A percentile compares a stretch with the other conserved stretches of the same genome.
Evolutionary conservation across 495 filamentous ascomycete species (phyloP).

Genomic region (Trichoderma orchidacearum): DNA sequence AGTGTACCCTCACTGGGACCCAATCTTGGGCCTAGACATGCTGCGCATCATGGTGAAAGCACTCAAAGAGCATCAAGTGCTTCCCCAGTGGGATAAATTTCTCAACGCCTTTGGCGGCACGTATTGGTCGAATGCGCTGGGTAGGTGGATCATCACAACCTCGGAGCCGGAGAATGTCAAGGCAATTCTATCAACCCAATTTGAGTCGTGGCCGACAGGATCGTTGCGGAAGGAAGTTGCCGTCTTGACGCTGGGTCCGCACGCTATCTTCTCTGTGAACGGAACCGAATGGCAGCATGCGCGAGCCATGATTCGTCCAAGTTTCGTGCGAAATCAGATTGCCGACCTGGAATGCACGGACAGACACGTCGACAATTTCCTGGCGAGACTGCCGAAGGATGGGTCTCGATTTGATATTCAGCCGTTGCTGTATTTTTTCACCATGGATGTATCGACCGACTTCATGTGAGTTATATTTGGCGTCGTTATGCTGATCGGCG

Average conservation of each 20-base stretch:
- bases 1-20: conserved; percentile 24
- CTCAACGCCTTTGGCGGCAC: conserved; percentile 18
- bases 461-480: conserved; percentile 29
- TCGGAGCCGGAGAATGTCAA: conserved; percentile 65
- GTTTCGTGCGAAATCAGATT: conserved; percentile 36
- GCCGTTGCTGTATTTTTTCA: conserved; percentile 43
- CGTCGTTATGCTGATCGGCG: no score
- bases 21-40: conserved; percentile 26
- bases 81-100: conserved; percentile 8
- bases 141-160: conserved; percentile 31
- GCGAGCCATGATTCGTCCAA: conserved; percentile 29
- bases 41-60: conserved; percentile 13
- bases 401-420: conserved; percentile 44
- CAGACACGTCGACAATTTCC: conserved; percentile 40
- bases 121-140: conserved; percentile 13
- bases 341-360: conserved; percentile 40
- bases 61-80: conserved; percentile 14
- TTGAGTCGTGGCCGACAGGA: conserved; percentile 41
- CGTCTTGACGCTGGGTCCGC: conserved; percentile 19
- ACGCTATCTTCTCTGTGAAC: conserved; percentile 57
- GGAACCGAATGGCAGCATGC: conserved; percentile 49
- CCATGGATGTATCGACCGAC: conserved; percentile 54
- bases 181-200: conserved; percentile 51
- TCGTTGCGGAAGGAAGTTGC: conserved; percentile 15
- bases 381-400: conserved; percentile 26